Evolutionary conservation across 768 basidiomycete genomes (phyloP), one percentile per base, ranked within the genome.

Genomic region (Lactarius akahatsu): DNA sequence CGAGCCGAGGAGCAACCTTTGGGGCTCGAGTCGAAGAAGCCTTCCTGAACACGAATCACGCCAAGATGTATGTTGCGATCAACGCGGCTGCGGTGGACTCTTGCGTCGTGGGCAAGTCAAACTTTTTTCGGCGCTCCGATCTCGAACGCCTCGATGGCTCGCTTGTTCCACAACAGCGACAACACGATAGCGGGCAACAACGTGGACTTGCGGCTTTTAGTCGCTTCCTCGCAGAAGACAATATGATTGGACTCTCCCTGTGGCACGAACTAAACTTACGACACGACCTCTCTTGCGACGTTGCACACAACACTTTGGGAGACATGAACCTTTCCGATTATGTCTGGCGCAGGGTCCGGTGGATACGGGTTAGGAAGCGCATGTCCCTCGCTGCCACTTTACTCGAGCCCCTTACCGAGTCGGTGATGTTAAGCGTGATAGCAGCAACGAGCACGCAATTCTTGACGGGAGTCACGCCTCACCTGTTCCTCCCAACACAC

Each of bases 31-130:
- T 98, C 32, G 97, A 99, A 78, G 91, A 94, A 67, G 94, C 92
- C 0, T 99, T 96, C 76, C 79, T 99, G 64, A 98, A 98, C 76
- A 96, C 95, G 5, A 98, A 94, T 67, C 97, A 98, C 73, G 94
- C 96, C 30, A 98, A 96, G 78, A 95, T 98, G 91, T 98, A 98
- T 73, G 83, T 98, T 61, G 95, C 94, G 11, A 93, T 98, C 74
- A 96, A 96, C 78, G 85, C 90, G 0, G 79, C 91, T 56, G 92
- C 91, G 13, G 78, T 95, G 52, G 96, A 97, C 63, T 96, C 95
- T 1, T 99, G 97, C 72, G 94, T 98, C 5, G 89, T 97, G 65
- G 97, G 97, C 69, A 99, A 99, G 78, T 96, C 94, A 47, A 95
- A 94, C 75, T 74, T 99, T 58, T 98, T 95, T 77, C 88, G 93